Evolutionary conservation across 495 filamentous ascomycete species (phyloP).

Genomic region (Aspergillus leporis): DNA sequence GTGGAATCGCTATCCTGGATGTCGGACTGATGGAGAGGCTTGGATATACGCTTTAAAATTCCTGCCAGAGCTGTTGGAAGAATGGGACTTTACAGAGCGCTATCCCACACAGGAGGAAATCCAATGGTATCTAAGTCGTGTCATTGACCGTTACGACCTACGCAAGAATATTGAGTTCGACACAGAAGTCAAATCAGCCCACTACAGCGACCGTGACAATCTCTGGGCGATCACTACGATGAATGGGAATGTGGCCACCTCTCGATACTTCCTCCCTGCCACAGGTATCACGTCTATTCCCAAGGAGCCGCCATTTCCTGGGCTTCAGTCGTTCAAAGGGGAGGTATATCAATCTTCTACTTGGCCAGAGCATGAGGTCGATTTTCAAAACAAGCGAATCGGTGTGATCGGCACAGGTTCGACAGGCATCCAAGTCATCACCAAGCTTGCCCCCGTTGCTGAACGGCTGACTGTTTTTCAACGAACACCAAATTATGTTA

Average conservation of each 20-base stretch:
- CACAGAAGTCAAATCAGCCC: slow-evolving; percentile 21
- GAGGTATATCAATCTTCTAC: slow-evolving; percentile 52
- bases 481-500: slow-evolving; percentile 52
- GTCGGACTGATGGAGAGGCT: slow-evolving; percentile 27
- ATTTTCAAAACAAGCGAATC: slow-evolving; percentile 46
- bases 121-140: slow-evolving; percentile 28
- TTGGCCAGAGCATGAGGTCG: slow-evolving; percentile 52
- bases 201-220: slow-evolving; percentile 19
- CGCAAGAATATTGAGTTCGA: slow-evolving; percentile 30
- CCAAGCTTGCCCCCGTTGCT: slow-evolving; percentile 23
- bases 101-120: slow-evolving; percentile 24
- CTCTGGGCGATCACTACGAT: slow-evolving; percentile 48
- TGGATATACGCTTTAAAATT: slow-evolving; percentile 28
- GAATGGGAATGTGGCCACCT: slow-evolving; percentile 42
- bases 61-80: slow-evolving; percentile 18
- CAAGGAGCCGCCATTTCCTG: slow-evolving; percentile 43
- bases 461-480: slow-evolving; percentile 45
- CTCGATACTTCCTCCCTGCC: slow-evolving; percentile 49
- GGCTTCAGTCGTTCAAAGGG: slow-evolving; percentile 53
- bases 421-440: slow-evolving; percentile 48
- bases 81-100: slow-evolving; percentile 30
- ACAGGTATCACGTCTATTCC: slow-evolving; percentile 29
- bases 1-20: slow-evolving; percentile 39
- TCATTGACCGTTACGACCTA: slow-evolving; percentile 26
- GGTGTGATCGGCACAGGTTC: slow-evolving; percentile 54